Evolutionary conservation across 768 basidiomycete species (phyloP), one percentile per base, ranked within the genome.

Genomic region (Macrolepiota dolichaula): DNA sequence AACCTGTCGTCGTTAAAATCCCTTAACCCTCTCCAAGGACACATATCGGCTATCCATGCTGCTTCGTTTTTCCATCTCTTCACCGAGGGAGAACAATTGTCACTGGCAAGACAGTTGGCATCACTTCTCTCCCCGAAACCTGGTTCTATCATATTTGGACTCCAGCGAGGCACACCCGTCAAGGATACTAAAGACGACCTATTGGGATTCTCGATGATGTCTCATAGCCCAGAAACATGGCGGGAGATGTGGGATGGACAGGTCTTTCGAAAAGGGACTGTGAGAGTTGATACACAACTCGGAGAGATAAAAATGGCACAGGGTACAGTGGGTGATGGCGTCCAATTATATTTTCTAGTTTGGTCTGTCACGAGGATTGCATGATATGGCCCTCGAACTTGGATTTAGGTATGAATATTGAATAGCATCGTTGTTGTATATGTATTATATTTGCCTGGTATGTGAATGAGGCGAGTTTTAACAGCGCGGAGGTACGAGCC

Each of bases 11-110:
- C 47, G 37, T 46, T 73, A 10, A 65, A 55, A 0, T 68, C 66
- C 19, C 67, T 76, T 19, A 73, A 68, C 9, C 70, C 72, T 4
- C 68, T 76, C 15, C 76, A 66, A 35, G 79, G 82, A 2, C 76
- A 77, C 6, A 71, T 85, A 37, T 77, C 83, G 5, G 81, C 73
- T 13, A 81, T 88, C 51, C 74, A 76, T 57, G 67, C 72, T 10
- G 71, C 74, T 7, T 64, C 72, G 7, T 71, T 77, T 57, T 77
- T 77, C 62, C 76, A 77, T 54, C 65, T 77, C 7, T 77, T 77
- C 65, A 52, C 64, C 11, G 73, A 76, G 57, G 68, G 69, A 15
- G 52, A 66, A 7, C 75, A 77, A 54, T 55, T 66, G n/a, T 38
- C 69, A 40, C 63, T 75, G 4, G 76, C 74, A 3, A 67, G 61